These are phyloP conservation scores for Coniophora puteana DNA, from an alignment of 1,284 basidiomycete genomes.

Conservation along the genomic window DNA sequence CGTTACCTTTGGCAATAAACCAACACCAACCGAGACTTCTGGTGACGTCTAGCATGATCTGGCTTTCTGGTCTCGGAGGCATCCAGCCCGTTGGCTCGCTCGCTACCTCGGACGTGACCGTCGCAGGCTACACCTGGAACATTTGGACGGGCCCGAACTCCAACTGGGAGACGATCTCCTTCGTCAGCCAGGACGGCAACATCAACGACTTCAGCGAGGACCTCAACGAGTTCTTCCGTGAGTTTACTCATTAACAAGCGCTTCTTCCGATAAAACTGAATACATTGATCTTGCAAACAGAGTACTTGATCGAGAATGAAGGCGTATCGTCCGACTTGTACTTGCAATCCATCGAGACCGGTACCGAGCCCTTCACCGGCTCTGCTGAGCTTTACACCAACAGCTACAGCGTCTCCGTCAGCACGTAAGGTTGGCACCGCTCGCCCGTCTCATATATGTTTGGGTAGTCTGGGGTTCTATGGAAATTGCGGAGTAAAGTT, in stretches of 20 bases:
- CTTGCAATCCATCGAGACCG: conserved; percentile 43
- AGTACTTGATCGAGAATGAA: conserved; percentile 35
- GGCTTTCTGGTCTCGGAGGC: conserved; percentile 56
- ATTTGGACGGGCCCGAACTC: conserved; percentile 53
- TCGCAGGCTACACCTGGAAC: conserved; percentile 53
- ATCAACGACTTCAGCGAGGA: conserved; percentile 53
- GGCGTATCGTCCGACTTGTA: conserved; percentile 40
- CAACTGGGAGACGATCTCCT: conserved; percentile 56
- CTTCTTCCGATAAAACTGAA: background rate
- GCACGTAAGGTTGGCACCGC: conserved; percentile 9
- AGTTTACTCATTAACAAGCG: conserved; percentile 11
- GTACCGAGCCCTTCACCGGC: conserved; percentile 45
- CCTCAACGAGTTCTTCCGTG: conserved; percentile 54
- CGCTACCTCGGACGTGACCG: conserved; percentile 34
- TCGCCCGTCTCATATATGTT: conserved; percentile 4
- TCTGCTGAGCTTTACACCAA: conserved; percentile 36
- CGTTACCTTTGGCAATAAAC: no score
- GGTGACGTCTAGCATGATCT: conserved; percentile 46
- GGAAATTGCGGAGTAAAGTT: no score
- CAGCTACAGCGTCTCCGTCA: conserved; percentile 33
- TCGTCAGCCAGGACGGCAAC: conserved; percentile 45
- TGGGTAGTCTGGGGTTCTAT: conserved; percentile 1
- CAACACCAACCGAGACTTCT: background rate
- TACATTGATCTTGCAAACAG: conserved; percentile 21
- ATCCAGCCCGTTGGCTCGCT: conserved; percentile 55